A percentile compares a stretch with the other conserved stretches of the same genome.
These are phyloP conservation scores for Plasmodium cynomolgi DNA, from an alignment of 169 alveolate genomes.

Conservation along the genomic window DNA sequence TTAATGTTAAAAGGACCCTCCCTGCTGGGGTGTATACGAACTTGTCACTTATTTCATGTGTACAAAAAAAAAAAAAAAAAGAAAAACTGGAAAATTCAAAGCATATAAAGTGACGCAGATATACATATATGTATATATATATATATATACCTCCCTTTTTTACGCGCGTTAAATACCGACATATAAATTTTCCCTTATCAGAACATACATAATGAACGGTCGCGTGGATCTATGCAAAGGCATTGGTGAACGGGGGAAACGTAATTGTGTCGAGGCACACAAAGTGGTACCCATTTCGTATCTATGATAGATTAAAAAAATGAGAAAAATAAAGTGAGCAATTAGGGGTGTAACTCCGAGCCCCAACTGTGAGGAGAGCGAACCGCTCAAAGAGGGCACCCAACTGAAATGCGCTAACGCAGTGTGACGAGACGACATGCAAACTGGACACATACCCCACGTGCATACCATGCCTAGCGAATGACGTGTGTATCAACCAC, in stretches of 20 bases:
- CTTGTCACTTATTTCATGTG: background rate
- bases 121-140: too few species aligned
- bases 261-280: background rate
- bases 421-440: background rate
- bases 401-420: background rate
- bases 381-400: background rate
- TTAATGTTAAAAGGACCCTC: background rate
- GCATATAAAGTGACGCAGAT: background rate
- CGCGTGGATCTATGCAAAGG: background rate
- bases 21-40: background rate
- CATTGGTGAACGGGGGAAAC: background rate
- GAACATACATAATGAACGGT: background rate
- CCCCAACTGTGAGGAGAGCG: background rate
- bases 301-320: background rate
- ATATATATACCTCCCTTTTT: background rate
- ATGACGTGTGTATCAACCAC: background rate
- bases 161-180: background rate
- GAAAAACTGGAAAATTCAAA: slow-evolving; percentile 4
- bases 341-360: background rate
- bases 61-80: slow-evolving; percentile 2
- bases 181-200: background rate
- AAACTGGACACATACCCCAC: background rate
- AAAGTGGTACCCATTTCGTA: background rate
- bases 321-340: background rate
- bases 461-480: background rate